These are phyloP conservation scores for Eutrema heterophyllum DNA, from an alignment of 345 rosid genomes.

Conservation along the genomic window DNA sequence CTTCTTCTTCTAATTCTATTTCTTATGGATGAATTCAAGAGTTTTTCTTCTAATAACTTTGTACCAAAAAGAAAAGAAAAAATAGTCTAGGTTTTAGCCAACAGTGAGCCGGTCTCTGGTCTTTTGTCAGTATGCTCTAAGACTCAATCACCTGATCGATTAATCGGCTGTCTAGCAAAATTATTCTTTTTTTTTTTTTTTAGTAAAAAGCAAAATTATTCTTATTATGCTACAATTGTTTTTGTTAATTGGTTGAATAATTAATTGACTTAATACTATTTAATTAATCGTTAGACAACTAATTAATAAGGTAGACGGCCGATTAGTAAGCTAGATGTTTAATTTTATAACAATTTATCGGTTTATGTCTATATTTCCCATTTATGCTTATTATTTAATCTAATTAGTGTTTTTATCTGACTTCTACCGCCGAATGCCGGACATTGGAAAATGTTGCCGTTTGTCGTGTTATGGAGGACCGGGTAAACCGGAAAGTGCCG, in stretches of 20 bases:
- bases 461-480: neutral
- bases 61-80: neutral
- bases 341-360: neutral
- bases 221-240: neutral
- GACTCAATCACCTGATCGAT: neutral
- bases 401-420: neutral
- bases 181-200: no score
- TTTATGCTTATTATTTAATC: neutral
- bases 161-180: neutral
- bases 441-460: neutral
- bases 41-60: neutral
- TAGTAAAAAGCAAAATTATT: neutral
- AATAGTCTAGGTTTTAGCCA: neutral
- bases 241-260: neutral
- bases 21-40: neutral
- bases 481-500: neutral
- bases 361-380: neutral
- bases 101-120: neutral
- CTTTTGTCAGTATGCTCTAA: neutral
- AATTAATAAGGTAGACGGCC: neutral
- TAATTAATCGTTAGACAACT: neutral
- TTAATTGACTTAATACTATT: neutral
- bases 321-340: neutral
- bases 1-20: neutral
- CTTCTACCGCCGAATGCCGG: conserved; percentile 13